Evolutionary conservation across 176 grass and related monocot species (phyloP).

Genomic region (Lolium rigidum): DNA sequence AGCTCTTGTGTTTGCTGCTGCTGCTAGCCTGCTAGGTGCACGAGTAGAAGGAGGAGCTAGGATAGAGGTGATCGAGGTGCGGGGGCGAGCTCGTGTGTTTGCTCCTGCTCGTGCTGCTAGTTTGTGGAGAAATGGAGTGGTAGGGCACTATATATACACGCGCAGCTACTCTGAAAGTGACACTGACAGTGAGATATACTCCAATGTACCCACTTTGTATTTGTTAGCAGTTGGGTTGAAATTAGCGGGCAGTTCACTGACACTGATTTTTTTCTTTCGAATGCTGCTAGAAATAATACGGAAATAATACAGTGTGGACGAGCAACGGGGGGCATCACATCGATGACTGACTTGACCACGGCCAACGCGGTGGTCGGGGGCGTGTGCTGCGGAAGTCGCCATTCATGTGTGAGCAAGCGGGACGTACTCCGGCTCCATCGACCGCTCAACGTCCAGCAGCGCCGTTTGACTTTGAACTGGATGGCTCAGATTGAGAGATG

Average conservation of each 20-base stretch:
- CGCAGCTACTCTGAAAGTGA: background rate
- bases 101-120: background rate
- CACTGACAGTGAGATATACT: background rate
- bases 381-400: background rate
- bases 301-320: constrained; percentile 10
- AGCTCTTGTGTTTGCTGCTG: too few relatives aligned
- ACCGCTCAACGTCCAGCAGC: background rate
- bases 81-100: background rate
- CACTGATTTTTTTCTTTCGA: background rate
- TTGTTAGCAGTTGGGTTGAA: constrained; percentile 18
- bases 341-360: constrained; percentile 13
- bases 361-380: background rate
- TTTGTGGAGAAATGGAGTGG: background rate
- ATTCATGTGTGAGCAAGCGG: background rate
- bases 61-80: background rate
- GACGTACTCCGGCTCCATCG: background rate
- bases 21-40: too few relatives aligned
- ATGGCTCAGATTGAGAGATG: background rate
- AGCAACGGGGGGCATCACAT: background rate
- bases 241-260: constrained; percentile 42
- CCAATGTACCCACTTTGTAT: background rate
- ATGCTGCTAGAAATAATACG: background rate
- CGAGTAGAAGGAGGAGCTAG: background rate
- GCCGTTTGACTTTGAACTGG: background rate
- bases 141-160: constrained; percentile 17